Evolutionary conservation across 1,139 yeast species (phyloP), one percentile per base, ranked within the genome.

Genomic region (Kodamaea sp.): DNA sequence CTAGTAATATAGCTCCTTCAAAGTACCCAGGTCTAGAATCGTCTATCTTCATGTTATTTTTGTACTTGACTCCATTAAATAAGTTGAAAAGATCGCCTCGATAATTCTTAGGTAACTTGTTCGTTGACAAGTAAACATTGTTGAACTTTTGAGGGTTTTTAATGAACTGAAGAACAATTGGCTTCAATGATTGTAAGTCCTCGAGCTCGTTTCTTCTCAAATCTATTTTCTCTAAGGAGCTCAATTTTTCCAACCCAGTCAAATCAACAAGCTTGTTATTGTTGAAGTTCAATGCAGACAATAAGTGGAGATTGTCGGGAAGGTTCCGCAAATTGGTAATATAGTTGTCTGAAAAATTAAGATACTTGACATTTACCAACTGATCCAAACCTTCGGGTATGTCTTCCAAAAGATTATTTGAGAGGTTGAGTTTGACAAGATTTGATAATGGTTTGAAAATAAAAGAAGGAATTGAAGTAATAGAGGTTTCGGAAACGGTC

Each of bases 21-120:
- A 80, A 75, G 40, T 80, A 72, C 1, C 86, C 85, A 0, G 86
- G 85, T 38, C 73, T 58, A 7, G 82, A 75, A 36, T 81, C 85
- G 50, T 80, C 85, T 31, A 80, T 71, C 46, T 73, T 68, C 41
- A 78, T 54, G 14, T 54, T 53, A 39, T 74, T 77, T 24, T 63
- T 61, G 39, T 67, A 72, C 35, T 68, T 73, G 18, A 75, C 73
- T 10, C 82, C 82, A 46, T 79, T 76, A 41, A 68, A 55, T 39
- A 72, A 50, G 50, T 78, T 77, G 55, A 78, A 78, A 20, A 78
- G 48, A 30, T 78, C 83, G 20, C 70, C 66, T 40, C 84, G 53
- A 44, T 72, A 76, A 19, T 66, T 70, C 45, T 77, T 70, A 15
- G 61, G 76, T 36, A 65, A 61, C 31, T 67, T 66, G 46, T 78